Evolutionary conservation across 305 asterid species (phyloP), one percentile per base, ranked within the genome.

Genomic region (Coffea humblotiana): DNA sequence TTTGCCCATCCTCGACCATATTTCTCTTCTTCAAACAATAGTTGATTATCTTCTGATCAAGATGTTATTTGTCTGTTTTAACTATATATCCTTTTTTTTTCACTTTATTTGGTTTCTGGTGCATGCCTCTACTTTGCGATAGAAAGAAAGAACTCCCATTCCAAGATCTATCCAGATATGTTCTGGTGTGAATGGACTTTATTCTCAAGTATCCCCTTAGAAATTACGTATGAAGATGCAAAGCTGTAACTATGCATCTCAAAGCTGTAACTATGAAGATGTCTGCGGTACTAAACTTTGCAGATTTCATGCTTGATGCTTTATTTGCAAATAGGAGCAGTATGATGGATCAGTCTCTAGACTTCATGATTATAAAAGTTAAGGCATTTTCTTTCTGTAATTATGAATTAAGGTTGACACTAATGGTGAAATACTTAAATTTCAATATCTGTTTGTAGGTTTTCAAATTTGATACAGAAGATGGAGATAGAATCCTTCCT

Each of bases 391-490:
- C 61, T 56, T 56, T 18, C 61, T 23, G 16, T 18, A 56, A 1
- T 16, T 7, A 18, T 56, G n/a, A 56, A 56, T 56, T 4, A 56
- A 56, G 61, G n/a, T 3, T 56, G 23, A 56, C 16, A 14, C 16
- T 52, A 19, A 19, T 21, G 37, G 14, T 79, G 72, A 61, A 6
- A 67, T 21, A 68, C 75, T 63, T 64, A 37, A 40, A 51, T 25
- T 60, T 49, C 40, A 23, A 75, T 77, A 18, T 76, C 23, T 65
- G 45, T 80, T 77, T 78, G 58, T 95, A 95, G 98, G 97, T 83
- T 95, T 95, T 83, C 96, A 89, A 89, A 82, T 93, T 95, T 83
- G 99, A 93, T 84, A 91, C 99, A 16, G 99, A 95, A 84, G 97
- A 95, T 82, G 98, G 91, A 74, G 91, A 92, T 82, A 90, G 81